These are phyloP conservation scores for Solanum hybrid DNA, from an alignment of 305 asterid genomes.

Conservation along the genomic window DNA sequence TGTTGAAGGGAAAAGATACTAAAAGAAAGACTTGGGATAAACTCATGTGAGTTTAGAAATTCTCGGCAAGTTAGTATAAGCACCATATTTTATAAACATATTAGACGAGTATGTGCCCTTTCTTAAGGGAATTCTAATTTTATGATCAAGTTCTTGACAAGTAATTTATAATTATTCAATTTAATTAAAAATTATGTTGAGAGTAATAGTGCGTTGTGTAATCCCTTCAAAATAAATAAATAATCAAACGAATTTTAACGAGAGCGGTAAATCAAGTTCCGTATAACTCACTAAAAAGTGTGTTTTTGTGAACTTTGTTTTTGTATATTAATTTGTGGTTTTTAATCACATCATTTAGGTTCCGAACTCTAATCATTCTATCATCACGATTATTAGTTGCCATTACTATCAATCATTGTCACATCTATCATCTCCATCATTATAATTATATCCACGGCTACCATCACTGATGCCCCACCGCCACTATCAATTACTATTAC, in stretches of 20 bases:
- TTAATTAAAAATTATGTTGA: neutral
- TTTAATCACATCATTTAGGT: neutral
- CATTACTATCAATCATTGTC: too few relatives aligned
- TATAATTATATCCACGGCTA: too few relatives aligned
- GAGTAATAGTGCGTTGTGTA: neutral
- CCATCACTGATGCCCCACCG: neutral
- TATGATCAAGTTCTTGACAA: neutral
- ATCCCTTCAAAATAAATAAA: neutral
- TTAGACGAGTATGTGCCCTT: neutral
- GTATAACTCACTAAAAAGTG: neutral
- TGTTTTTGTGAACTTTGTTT: neutral
- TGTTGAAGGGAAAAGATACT: neutral
- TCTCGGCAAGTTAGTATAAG: neutral
- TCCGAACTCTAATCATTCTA: too few relatives aligned
- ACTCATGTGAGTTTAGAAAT: neutral
- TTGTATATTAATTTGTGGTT: neutral
- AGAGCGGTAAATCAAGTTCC: neutral
- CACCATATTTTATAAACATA: neutral
- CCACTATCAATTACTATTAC: too few relatives aligned
- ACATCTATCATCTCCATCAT: neutral
- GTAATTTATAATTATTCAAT: neutral
- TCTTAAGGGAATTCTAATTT: neutral
- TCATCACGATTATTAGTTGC: neutral
- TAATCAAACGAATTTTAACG: neutral
- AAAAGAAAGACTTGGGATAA: neutral